A percentile compares a stretch with the other conserved stretches of the same genome.
Conservation (phyloP, 192 early-diverging fungal species). For the Entrophospora sp. region DNA sequence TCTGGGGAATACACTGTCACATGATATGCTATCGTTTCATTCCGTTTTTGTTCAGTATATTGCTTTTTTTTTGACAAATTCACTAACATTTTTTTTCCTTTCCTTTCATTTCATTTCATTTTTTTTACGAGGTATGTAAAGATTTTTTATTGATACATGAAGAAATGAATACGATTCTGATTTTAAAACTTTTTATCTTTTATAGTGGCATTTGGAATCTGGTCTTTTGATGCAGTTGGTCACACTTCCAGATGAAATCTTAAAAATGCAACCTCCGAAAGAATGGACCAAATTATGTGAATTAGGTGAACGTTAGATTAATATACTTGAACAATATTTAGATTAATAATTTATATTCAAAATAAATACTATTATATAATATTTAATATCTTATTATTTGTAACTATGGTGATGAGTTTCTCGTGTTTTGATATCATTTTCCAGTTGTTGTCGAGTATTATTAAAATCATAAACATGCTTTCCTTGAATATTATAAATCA, state of each 20-base stretch:
- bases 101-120: constrained; percentile 1
- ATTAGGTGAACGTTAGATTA: constrained; percentile 14
- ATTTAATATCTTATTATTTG: not conserved
- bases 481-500: too few relatives aligned
- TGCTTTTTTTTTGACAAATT: not conserved
- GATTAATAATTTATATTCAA: constrained; percentile 11
- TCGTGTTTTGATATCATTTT: too few relatives aligned
- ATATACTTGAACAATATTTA: constrained; percentile 12
- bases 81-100: constrained; percentile 9
- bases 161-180: constrained; percentile 1
- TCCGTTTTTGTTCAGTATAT: constrained; percentile 13
- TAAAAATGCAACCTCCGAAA: constrained; percentile 27
- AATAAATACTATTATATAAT: constrained; percentile 11
- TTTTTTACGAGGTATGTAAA: constrained; percentile 15
- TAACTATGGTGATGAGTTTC: not conserved
- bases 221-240: constrained; percentile 37
- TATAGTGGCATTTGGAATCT: constrained; percentile 39
- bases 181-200: constrained; percentile 12
- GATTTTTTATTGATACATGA: constrained; percentile 13
- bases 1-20: constrained; percentile 39
- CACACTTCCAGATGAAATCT: constrained; percentile 28
- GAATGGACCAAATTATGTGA: constrained; percentile 27
- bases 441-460: too few relatives aligned
- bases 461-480: too few relatives aligned
- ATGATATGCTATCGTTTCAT: constrained; percentile 22